Conservation (phyloP, 2,329 filamentous ascomycete genomes). For the Monosporascus sp. region DNA sequence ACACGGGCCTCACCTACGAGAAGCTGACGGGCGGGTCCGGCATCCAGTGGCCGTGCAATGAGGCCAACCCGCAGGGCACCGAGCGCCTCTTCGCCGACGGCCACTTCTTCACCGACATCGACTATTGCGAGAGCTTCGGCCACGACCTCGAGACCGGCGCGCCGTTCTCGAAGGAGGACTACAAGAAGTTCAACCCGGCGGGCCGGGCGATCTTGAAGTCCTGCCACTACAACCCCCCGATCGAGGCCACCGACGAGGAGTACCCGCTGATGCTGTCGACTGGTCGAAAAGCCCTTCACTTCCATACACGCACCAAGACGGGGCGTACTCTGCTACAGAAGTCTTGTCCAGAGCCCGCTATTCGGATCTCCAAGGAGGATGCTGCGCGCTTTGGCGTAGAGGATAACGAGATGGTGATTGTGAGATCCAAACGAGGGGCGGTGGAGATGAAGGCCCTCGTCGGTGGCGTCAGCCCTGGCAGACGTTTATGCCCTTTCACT, state of each 20-base stretch:
- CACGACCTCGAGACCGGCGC: slow-evolving; percentile 33
- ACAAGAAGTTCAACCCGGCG: slow-evolving; percentile 25
- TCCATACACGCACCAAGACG: slow-evolving; percentile 33
- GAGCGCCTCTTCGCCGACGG: slow-evolving; percentile 29
- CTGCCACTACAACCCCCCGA: slow-evolving; percentile 23
- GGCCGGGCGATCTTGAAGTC: slow-evolving; percentile 31
- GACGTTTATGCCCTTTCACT: slow-evolving; percentile 34
- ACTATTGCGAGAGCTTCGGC: slow-evolving; percentile 31
- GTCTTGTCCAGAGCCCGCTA: slow-evolving; percentile 23
- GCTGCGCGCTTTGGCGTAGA: slow-evolving; percentile 18
- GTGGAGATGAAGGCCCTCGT: slow-evolving; percentile 26
- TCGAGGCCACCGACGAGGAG: slow-evolving; percentile 26
- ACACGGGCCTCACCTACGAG: slow-evolving; percentile 27
- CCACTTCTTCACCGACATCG: slow-evolving; percentile 29
- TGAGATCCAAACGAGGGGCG: slow-evolving; percentile 24
- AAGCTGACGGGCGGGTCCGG: slow-evolving; percentile 30
- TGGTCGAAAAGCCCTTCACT: slow-evolving; percentile 29
- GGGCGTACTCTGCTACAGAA: slow-evolving; percentile 27
- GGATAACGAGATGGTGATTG: slow-evolving; percentile 27
- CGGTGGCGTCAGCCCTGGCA: slow-evolving; percentile 26
- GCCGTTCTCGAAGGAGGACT: slow-evolving; percentile 25
- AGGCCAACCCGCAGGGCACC: slow-evolving; percentile 25
- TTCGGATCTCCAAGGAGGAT: slow-evolving; percentile 25
- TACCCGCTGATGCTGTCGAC: slow-evolving; percentile 29
- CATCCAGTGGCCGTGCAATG: slow-evolving; percentile 33